A percentile compares a stretch with the other conserved stretches of the same genome.
Conservation (phyloP, 768 basidiomycete genomes). For the Termitomyces sp. region DNA sequence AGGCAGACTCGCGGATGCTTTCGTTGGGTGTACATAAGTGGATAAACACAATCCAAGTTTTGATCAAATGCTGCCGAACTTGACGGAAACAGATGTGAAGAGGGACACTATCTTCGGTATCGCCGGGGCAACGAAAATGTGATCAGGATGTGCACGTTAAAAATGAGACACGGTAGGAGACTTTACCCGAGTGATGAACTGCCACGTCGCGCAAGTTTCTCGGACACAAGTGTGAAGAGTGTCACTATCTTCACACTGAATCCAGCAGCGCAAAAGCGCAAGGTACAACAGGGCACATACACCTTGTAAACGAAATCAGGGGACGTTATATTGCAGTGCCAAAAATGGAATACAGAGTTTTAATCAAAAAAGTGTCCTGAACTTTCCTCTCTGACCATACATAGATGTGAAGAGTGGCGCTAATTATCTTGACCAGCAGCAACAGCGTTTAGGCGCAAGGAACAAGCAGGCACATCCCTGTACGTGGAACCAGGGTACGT, state of each 20-base stretch:
- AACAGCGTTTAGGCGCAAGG: not conserved
- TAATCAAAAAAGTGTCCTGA: not conserved
- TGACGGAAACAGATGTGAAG: not conserved
- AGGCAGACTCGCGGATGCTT: not conserved
- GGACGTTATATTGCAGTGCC: not conserved
- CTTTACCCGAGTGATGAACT: not conserved
- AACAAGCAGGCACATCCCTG: not conserved
- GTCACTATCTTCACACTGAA: not conserved
- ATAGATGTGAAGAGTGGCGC: not conserved
- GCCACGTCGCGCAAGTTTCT: not conserved
- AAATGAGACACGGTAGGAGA: not conserved
- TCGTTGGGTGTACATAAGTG: not conserved
- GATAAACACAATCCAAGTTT: not conserved
- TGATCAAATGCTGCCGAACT: not conserved
- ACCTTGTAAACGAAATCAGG: not conserved
- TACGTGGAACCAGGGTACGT: not conserved
- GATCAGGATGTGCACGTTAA: not conserved
- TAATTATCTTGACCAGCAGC: not conserved
- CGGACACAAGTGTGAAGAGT: not conserved
- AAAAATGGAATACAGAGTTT: not conserved
- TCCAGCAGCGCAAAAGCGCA: not conserved
- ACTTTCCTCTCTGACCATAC: not conserved
- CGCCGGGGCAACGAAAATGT: not conserved
- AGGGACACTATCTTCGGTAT: not conserved
- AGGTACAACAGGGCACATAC: not conserved